Base-by-base conservation (phyloP, 1,284 basidiomycete species). In the Malassezia brasiliensis region DNA sequence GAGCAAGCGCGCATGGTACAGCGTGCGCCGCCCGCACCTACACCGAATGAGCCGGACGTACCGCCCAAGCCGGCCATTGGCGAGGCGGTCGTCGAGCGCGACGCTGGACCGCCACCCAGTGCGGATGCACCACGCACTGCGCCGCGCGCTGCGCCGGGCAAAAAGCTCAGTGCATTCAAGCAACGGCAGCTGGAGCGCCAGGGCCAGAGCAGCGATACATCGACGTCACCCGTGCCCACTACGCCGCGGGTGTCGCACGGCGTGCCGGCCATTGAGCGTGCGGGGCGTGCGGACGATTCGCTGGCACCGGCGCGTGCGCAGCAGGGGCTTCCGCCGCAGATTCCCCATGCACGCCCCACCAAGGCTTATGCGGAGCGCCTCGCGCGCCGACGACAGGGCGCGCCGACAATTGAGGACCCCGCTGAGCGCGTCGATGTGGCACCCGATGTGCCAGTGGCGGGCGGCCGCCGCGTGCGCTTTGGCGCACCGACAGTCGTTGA, bases 361-460 rank as follows among this genome's bases (percentile, higher is more conserved):
- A 73, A 73, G 47, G 69, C 70, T 28, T 73, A 62, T 47, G 66
- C 66, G 0, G 65, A 65, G 36, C 66, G 65, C 47, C 61, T 73
- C 41, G 59, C 42, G 49, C 46, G 53, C 19, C 52, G 55, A 19
- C 25, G 28, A 19, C 14, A 28, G n/a, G 25, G 42, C n/a, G 32
- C 11, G 11, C 14, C n/a, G 17, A 34, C 3, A 1, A 19, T 22
- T 19, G 20, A 47, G 2, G 30, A 34, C n/a, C 15, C 9, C 30
- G n/a, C 6, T 14, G 40, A 42, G 17, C 20, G 20, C 15, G 40
- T n/a, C 20, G 30, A 49, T 8, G 56, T 44, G 15, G 49, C 40
- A n/a, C 17, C 42, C 5, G 39, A 22, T 7, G 36, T 20, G 30
- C 20, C 34, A 8, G 14, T 42, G n/a, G 39, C 14, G 10, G 35